Base-by-base conservation (phyloP, 2,329 filamentous ascomycete genomes). In the Trichoderma sp. region DNA sequence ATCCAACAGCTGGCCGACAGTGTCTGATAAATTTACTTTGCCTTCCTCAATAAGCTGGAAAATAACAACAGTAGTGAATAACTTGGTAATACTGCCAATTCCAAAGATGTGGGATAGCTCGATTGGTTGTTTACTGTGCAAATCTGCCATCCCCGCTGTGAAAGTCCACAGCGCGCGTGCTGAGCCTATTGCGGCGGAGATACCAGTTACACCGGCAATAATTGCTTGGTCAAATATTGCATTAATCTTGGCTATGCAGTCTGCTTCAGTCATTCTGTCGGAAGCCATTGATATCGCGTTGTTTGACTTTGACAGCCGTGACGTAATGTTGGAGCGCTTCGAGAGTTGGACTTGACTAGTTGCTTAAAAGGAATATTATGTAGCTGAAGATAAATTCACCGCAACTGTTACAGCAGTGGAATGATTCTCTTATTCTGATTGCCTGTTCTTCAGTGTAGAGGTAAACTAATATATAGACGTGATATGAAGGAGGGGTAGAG, bases 61-160 rank as follows among this genome's bases (percentile, higher is more conserved):
- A 24, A 72, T 40, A 11, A 72, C 69, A 4, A 70, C 68, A 5
- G 71, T 63, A 5, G 67, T 61, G 19, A 72, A 71, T n/a, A 72
- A 67, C n/a, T 72, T 72, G 47, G 71, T 72, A 37, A 72, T 71
- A 63, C 69, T 71, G 35, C 71, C 71, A 43, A 72, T 52, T 24
- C 71, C 71, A 61, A 72, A 49, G 40, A 43, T 43, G 2, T 43
- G 40, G 16, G 40, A 43, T 5, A 43, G 16, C 16, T 43, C 40
- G 16, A 43, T 43, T 19, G 40, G 40, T n/a, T 43, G 40, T 43
- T 43, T 5, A 14, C 6, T 43, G 16, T 19, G 40, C 16, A 43
- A 43, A 43, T 43, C 40, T 6, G 40, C 40, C 40, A 43, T 7
- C 6, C 40, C 40, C 0, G 40, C 40, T 8, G 40, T 43, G 40